Conservation (phyloP, 2,329 filamentous ascomycete species). For the Tricladium varicosporioides region DNA sequence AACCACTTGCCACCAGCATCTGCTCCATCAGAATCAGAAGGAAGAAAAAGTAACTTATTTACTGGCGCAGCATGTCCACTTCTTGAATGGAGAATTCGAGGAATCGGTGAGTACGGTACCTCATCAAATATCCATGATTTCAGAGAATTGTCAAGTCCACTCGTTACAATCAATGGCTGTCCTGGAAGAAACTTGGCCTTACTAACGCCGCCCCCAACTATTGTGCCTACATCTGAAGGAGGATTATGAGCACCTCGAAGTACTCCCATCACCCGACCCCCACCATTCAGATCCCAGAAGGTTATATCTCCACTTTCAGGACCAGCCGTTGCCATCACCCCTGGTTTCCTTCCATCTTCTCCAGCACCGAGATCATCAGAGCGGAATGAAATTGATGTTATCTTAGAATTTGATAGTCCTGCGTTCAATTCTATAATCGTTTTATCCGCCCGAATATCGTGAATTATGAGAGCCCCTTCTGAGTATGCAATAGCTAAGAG, state of each 20-base stretch:
- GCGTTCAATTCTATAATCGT: slow-evolving; percentile 67
- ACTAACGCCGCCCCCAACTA: slow-evolving; percentile 75
- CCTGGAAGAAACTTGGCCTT: slow-evolving; percentile 86
- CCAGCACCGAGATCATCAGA: slow-evolving; percentile 87
- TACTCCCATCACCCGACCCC: slow-evolving; percentile 81
- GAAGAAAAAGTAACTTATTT: slow-evolving; percentile 79
- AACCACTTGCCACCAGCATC: slow-evolving; percentile 92
- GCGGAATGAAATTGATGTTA: slow-evolving; percentile 85
- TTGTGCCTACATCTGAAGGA: slow-evolving; percentile 48
- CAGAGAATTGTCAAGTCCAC: slow-evolving; percentile 87
- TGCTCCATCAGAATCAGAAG: slow-evolving; percentile 83
- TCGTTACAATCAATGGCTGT: slow-evolving; percentile 86
- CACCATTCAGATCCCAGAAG: slow-evolving; percentile 92
- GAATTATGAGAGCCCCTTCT: slow-evolving; percentile 74
- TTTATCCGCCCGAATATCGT: slow-evolving; percentile 78
- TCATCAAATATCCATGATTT: slow-evolving; percentile 98
- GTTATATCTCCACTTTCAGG: slow-evolving; percentile 80
- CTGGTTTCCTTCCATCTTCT: slow-evolving; percentile 77
- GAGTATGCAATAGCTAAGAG: slow-evolving; percentile 86
- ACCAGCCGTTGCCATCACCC: slow-evolving; percentile 92
- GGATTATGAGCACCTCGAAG: slow-evolving; percentile 86
- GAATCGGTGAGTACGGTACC: slow-evolving; percentile 82
- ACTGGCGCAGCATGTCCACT: slow-evolving; percentile 88
- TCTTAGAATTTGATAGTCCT: slow-evolving; percentile 60
- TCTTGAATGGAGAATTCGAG: slow-evolving; percentile 79